phyloP scores from a whole-genome alignment of 371 early-diverging fungal species.

The Mortierella sp. region DNA sequence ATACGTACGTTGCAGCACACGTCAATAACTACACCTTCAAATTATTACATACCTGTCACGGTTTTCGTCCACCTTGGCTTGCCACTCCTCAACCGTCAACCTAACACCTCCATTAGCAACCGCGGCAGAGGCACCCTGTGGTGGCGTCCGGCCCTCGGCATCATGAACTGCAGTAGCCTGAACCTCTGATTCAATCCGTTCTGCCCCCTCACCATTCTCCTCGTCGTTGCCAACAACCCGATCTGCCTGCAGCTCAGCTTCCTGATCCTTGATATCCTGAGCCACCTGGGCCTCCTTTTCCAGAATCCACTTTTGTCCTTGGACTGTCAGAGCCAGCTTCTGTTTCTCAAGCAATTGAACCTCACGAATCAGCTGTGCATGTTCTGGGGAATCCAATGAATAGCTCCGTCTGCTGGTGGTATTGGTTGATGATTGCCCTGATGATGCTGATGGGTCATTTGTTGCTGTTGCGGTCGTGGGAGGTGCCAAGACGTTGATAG shows the following conservation, averaged over 20 bases:
- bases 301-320: constrained; percentile 38
- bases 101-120: constrained; percentile 8
- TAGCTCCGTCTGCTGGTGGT: background rate
- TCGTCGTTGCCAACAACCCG: constrained; percentile 28
- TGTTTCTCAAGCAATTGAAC: constrained; percentile 47
- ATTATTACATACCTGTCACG: constrained; percentile 25
- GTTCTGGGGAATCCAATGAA: constrained; percentile 45
- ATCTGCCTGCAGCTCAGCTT: constrained; percentile 32
- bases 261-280: constrained; percentile 35
- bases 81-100: constrained; percentile 41
- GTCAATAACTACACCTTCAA: no score
- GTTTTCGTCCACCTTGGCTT: constrained; percentile 40
- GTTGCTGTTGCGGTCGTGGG: background rate
- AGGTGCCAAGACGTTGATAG: constrained; percentile 2
- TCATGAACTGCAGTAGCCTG: background rate
- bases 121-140: background rate
- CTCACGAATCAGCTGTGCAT: constrained; percentile 50
- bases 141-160: background rate
- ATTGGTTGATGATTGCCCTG: background rate
- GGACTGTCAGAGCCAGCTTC: constrained; percentile 41
- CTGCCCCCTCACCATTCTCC: background rate
- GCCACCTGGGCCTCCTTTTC: constrained; percentile 35
- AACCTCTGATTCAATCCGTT: background rate
- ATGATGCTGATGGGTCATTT: background rate
- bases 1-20: no score